A percentile compares a stretch with the other conserved stretches of the same genome.
Evolutionary conservation across 768 basidiomycete species (phyloP).

Genomic region (Asterophora lycoperdoides): DNA sequence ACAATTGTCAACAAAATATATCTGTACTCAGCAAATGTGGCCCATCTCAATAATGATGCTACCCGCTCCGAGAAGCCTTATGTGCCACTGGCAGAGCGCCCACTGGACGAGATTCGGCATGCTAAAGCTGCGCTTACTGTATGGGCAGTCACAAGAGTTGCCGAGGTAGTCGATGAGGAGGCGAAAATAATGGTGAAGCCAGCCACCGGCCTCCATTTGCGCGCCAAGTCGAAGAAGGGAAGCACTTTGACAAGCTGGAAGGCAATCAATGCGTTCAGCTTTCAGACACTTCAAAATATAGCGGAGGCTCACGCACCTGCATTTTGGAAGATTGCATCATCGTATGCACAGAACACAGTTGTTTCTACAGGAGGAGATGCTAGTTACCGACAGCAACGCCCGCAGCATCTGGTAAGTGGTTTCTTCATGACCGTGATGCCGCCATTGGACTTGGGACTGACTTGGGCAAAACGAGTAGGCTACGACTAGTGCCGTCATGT

Average conservation of each 20-base stretch:
- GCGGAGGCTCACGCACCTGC: neutral
- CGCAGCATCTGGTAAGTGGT: neutral
- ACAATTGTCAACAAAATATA: neutral
- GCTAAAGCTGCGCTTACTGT: neutral
- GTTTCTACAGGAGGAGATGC: neutral
- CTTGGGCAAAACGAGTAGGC: neutral
- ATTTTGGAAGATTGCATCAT: neutral
- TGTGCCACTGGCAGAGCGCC: neutral
- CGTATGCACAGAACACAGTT: neutral
- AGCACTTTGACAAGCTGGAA: neutral
- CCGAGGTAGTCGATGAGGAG: neutral
- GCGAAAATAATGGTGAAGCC: too few species aligned
- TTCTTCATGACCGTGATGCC: too few species aligned
- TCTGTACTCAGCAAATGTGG: neutral
- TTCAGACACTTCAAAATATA: neutral
- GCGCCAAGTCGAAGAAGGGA: neutral
- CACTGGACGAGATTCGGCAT: neutral
- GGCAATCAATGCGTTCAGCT: neutral
- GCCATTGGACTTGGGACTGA: too few species aligned
- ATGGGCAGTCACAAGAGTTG: neutral
- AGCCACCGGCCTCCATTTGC: conserved; percentile 8
- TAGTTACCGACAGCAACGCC: neutral
- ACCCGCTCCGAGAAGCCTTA: too few species aligned
- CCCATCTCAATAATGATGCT: neutral
- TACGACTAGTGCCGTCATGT: neutral